A percentile compares a stretch with the other conserved stretches of the same genome.
Evolutionary conservation across 495 filamentous ascomycete genomes (phyloP).

Genomic region (Daldinia decipiens): DNA sequence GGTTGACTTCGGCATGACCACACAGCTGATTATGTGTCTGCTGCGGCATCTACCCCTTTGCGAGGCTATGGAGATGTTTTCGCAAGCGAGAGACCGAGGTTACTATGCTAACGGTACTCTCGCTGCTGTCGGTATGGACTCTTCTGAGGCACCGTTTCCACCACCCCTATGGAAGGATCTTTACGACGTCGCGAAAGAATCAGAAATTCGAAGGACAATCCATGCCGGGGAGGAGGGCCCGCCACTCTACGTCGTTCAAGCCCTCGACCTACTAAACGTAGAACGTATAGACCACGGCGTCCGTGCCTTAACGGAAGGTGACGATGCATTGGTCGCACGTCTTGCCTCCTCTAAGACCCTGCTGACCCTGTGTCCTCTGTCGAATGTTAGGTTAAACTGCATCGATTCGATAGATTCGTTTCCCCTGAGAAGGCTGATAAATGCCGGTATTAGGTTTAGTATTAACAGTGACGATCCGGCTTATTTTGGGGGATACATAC

Average conservation of each 20-base stretch:
- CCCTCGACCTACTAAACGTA: conserved; percentile 66
- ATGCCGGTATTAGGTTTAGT: conserved; percentile 72
- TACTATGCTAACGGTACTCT: conserved; percentile 65
- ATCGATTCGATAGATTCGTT: conserved; percentile 66
- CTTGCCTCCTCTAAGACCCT: conserved; percentile 66
- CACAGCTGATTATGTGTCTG: conserved; percentile 73
- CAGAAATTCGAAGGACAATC: conserved; percentile 68
- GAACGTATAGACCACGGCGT: conserved; percentile 80
- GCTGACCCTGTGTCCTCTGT: conserved; percentile 77
- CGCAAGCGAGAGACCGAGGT: conserved; percentile 57
- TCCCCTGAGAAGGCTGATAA: conserved; percentile 72
- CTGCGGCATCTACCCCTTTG: conserved; percentile 72
- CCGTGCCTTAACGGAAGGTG: conserved; percentile 63
- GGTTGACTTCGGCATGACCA: conserved; percentile 69
- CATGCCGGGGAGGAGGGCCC: conserved; percentile 84
- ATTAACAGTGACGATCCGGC: conserved; percentile 83
- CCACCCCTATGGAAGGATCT: conserved; percentile 71
- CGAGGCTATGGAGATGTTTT: conserved; percentile 61
- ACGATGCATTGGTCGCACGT: conserved; percentile 65
- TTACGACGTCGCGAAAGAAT: conserved; percentile 62
- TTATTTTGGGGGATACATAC: conserved; percentile 82
- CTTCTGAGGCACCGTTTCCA: conserved; percentile 70
- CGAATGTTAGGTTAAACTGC: conserved; percentile 73
- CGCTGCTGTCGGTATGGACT: conserved; percentile 73
- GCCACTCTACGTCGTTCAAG: conserved; percentile 69